phyloP scores from a whole-genome alignment of 2,329 filamentous ascomycete genomes.

The Beauveria medogensis region DNA sequence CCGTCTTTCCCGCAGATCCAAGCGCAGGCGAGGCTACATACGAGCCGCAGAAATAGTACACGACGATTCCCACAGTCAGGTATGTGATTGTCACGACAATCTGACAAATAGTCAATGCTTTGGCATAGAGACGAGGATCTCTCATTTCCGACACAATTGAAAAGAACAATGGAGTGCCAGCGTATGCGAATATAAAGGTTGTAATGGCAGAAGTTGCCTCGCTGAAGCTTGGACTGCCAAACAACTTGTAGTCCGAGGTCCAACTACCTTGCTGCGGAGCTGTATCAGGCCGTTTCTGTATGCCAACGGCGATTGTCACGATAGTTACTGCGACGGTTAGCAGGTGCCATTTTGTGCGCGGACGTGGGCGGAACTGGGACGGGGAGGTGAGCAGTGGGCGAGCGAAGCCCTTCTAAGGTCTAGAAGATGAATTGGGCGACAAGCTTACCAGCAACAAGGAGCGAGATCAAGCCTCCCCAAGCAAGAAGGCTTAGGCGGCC shows the following conservation, averaged over 20 bases:
- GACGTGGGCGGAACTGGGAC: too few species aligned
- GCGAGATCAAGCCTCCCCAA: too few species aligned
- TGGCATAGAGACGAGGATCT: not conserved
- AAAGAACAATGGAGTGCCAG: not conserved
- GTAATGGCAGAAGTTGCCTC: conserved; percentile 24
- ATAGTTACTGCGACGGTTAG: not conserved
- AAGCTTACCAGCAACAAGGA: too few species aligned
- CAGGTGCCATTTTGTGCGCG: too few species aligned
- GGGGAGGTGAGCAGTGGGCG: too few species aligned
- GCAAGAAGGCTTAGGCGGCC: too few species aligned
- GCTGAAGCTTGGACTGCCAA: conserved; percentile 22
- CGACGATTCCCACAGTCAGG: conserved; percentile 26
- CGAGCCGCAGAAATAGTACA: conserved; percentile 39
- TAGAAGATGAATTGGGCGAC: not conserved
- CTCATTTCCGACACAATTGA: not conserved
- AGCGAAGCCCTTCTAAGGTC: not conserved
- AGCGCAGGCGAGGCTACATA: conserved; percentile 39
- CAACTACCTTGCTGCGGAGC: conserved; percentile 13
- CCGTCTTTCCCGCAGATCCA: conserved; percentile 31
- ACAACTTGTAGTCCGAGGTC: conserved; percentile 22
- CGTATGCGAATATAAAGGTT: conserved; percentile 20
- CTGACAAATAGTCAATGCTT: not conserved
- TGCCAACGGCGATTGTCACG: not conserved
- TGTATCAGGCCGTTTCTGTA: not conserved
- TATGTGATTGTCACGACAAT: conserved; percentile 21